phyloP scores from a whole-genome alignment of 1,284 basidiomycete genomes.

The Ganoderma sinense region DNA sequence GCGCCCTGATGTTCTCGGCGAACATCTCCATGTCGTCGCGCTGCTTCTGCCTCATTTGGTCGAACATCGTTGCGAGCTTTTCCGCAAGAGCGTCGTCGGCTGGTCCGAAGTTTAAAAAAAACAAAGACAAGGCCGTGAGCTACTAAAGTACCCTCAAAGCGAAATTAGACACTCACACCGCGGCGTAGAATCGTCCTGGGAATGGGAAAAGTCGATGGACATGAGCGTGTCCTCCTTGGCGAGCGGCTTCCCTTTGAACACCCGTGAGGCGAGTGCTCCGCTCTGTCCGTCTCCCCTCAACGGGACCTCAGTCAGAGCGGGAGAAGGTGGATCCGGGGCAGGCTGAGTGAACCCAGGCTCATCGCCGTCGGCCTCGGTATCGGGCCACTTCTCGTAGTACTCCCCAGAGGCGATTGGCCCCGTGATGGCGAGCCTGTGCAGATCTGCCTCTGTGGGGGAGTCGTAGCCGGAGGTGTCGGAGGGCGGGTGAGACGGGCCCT shows the following conservation, averaged over 20 bases:
- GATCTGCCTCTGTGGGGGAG: not conserved
- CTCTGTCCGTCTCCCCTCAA: too few species aligned
- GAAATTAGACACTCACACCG: not conserved
- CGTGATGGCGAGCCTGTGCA: not conserved
- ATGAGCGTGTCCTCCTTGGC: constrained; percentile 12
- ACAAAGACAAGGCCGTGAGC: not conserved
- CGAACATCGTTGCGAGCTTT: not conserved
- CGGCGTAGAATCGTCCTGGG: not conserved
- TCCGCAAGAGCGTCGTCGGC: not conserved
- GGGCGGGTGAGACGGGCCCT: not conserved
- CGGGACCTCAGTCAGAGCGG: not conserved
- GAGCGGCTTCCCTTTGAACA: not conserved
- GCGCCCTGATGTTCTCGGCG: not conserved
- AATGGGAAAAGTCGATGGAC: constrained; percentile 1
- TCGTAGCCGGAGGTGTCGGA: not conserved
- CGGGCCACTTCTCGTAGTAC: not conserved
- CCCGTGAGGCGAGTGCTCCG: too few species aligned
- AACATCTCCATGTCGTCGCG: not conserved
- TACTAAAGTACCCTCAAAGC: not conserved
- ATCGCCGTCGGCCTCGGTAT: not conserved
- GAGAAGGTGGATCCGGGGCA: not conserved
- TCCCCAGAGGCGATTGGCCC: not conserved
- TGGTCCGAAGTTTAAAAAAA: not conserved
- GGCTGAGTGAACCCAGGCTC: constrained; percentile 3
- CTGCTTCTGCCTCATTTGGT: constrained; percentile 4